phyloP scores from a whole-genome alignment of 2,329 filamentous ascomycete genomes.

The Calonectria leucothoes region DNA sequence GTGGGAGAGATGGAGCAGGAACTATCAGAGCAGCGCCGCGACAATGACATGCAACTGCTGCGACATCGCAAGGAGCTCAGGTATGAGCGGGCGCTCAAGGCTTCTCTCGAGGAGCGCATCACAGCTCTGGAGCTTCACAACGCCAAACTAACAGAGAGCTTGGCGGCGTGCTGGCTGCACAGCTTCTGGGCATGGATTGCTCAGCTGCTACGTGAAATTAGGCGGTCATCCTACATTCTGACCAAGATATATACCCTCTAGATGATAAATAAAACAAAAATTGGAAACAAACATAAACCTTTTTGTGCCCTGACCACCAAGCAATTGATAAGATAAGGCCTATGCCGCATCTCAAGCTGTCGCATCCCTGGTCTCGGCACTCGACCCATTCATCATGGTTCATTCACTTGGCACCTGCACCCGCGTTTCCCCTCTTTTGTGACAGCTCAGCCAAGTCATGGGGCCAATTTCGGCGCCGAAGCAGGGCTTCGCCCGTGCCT shows the following conservation, averaged over 20 bases:
- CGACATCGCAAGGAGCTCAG: background rate
- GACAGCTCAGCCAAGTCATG: background rate
- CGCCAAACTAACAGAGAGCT: background rate
- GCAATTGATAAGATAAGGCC: background rate
- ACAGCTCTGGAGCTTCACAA: background rate
- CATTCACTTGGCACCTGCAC: background rate
- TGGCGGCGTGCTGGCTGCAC: background rate
- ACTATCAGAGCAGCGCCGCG: background rate
- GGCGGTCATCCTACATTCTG: background rate
- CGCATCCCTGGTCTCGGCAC: background rate
- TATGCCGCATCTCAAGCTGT: background rate
- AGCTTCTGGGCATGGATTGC: conserved; percentile 1
- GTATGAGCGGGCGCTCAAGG: background rate
- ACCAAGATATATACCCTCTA: background rate
- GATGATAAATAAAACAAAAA: background rate
- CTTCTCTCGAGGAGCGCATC: background rate
- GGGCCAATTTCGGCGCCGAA: background rate
- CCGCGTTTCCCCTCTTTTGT: background rate
- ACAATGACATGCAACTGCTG: background rate
- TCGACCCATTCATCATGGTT: background rate
- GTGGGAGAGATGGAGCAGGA: background rate
- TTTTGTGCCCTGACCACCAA: background rate
- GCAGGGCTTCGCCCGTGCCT: background rate
- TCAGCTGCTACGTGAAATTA: background rate
- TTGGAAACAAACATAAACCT: background rate